phyloP scores from a whole-genome alignment of 352 stramenopile species.

The Phytophthora fragariae region DNA sequence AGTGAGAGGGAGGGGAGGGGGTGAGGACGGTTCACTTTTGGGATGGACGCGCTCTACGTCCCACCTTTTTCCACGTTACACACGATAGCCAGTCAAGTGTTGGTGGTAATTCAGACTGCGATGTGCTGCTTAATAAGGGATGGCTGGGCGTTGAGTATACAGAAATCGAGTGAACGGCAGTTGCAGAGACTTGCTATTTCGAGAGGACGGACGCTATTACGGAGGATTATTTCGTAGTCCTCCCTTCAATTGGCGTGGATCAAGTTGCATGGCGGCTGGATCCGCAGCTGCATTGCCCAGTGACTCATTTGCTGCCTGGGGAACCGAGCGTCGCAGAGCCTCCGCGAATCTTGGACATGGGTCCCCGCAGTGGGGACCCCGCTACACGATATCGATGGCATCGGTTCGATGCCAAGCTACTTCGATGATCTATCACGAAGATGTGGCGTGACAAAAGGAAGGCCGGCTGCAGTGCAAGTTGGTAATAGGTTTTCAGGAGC shows the following conservation, averaged over 20 bases:
- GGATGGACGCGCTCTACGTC: constrained; percentile 19
- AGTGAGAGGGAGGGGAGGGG: constrained; percentile 1
- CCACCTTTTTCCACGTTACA: constrained; percentile 7
- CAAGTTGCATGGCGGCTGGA: neutral
- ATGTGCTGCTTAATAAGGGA: neutral
- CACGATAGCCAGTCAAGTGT: constrained; percentile 11
- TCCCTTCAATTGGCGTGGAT: constrained; percentile 12
- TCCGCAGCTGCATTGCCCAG: neutral
- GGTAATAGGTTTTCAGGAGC: too few relatives aligned
- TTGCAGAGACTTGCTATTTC: neutral
- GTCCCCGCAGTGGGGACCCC: too few relatives aligned
- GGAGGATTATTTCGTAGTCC: constrained; percentile 13
- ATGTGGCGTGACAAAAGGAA: neutral
- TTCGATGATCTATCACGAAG: neutral
- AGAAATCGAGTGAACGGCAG: neutral
- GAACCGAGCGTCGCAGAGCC: neutral
- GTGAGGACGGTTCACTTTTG: neutral
- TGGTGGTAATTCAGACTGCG: neutral
- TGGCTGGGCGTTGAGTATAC: neutral
- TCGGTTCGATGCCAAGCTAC: neutral
- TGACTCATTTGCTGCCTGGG: neutral
- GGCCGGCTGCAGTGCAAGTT: too few relatives aligned
- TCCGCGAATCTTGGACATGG: neutral
- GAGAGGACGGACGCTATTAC: neutral
- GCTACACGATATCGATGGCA: neutral